Evolutionary conservation across 129 eudicot species (phyloP).

Genomic region (Chrysanthemum makinoi): DNA sequence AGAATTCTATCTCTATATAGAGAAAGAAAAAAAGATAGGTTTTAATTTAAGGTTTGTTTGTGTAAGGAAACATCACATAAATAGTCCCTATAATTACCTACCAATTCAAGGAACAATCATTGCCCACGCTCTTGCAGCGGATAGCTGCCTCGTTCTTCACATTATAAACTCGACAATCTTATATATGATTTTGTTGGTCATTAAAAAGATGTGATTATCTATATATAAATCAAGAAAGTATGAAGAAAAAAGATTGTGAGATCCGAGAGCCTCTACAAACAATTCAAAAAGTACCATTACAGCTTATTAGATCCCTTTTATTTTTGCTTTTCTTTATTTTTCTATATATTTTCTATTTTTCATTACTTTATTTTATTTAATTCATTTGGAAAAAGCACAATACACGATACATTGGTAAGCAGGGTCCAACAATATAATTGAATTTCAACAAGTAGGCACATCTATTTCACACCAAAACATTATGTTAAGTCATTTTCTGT

Average conservation of each 20-base stretch:
- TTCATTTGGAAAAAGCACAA: conserved; percentile 21
- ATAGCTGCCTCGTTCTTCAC: too few relatives aligned
- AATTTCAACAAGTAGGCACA: conserved; percentile 14
- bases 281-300: conserved; percentile 30
- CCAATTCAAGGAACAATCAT: too few relatives aligned
- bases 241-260: conserved; percentile 24
- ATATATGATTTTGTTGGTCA: not conserved
- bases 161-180: too few relatives aligned
- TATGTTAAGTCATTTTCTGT: conserved; percentile 9
- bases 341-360: conserved; percentile 7
- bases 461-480: conserved; percentile 19
- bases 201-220: not conserved
- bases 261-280: conserved; percentile 35
- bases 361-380: conserved; percentile 22
- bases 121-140: too few relatives aligned
- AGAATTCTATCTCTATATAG: too few relatives aligned
- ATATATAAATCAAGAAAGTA: conserved; percentile 13
- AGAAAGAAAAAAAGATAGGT: too few relatives aligned
- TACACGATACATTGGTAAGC: conserved; percentile 16
- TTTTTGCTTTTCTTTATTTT: conserved; percentile 26
- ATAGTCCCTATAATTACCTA: too few relatives aligned
- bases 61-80: too few relatives aligned
- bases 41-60: too few relatives aligned
- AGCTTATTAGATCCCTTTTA: conserved; percentile 35
- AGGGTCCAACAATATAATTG: conserved; percentile 22